A percentile compares a stretch with the other conserved stretches of the same genome.
These are phyloP conservation scores for Phytophthora sojae DNA, from an alignment of 352 stramenopile genomes.

Conservation along the genomic window DNA sequence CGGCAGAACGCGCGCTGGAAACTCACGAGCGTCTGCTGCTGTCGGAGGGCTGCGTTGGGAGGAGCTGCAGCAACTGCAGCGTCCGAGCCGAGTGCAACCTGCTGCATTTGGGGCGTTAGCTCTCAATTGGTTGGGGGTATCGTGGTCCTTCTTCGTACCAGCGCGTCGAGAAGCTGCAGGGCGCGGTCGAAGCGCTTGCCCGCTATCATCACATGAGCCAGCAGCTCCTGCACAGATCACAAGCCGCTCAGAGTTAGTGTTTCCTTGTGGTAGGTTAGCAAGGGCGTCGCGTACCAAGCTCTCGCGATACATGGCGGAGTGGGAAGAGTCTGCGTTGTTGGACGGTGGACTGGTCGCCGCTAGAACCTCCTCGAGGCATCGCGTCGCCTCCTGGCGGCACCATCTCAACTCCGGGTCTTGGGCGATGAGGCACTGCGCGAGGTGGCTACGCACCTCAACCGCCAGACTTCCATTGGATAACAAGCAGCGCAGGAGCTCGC, in stretches of 20 bases:
- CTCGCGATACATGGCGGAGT: conserved; percentile 34
- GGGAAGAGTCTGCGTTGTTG: conserved; percentile 21
- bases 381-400: conserved; percentile 29
- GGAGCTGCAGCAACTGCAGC: not conserved
- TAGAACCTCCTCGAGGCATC: conserved; percentile 47
- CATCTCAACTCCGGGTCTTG: conserved; percentile 37
- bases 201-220: conserved; percentile 50
- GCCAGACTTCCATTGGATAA: conserved; percentile 28
- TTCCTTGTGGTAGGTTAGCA: not conserved
- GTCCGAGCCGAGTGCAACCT: conserved; percentile 6
- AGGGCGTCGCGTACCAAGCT: conserved; percentile 28
- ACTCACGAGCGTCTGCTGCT: conserved; percentile 28
- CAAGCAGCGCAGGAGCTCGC: conserved; percentile 37
- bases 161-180: conserved; percentile 26
- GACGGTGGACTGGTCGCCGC: conserved; percentile 2
- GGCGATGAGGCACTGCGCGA: conserved; percentile 59
- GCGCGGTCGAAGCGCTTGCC: conserved; percentile 33
- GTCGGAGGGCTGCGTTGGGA: conserved; percentile 1
- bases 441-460: conserved; percentile 46
- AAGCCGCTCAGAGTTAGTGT: not conserved
- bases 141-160: conserved; percentile 19
- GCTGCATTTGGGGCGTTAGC: not conserved
- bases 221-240: conserved; percentile 42
- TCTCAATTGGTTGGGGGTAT: too few species aligned
- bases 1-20: conserved; percentile 50